Evolutionary conservation across 352 stramenopile genomes (phyloP), one percentile per base, ranked within the genome.

Genomic region (Elongisporangium anandrum): DNA sequence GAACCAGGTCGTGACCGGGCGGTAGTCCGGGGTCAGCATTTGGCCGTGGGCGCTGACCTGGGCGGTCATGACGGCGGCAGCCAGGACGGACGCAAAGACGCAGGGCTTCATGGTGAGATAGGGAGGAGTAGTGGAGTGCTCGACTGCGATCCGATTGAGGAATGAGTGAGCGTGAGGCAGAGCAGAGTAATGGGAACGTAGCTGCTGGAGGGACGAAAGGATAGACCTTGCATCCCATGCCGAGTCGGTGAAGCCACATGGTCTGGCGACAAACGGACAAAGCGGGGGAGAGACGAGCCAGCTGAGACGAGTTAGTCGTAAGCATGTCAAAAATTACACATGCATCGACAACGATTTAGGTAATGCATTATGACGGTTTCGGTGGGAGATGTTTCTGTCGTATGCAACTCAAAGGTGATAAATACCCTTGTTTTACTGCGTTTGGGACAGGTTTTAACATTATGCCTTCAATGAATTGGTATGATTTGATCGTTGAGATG

Each of bases 1-100:
- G 63, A 81, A 87, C 39, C 65, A 75, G 29, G 54, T 24, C 38
- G 68, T 76, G 49, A 81, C 73, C 19, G 67, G 70, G 1, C 70
- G 70, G 51, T 71, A 69, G n/a, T 53, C 54, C 16, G 67, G 67
- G 41, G 68, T 47, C 38, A 68, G 56, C 67, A 79, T 79, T 62
- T 79, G 70, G 2, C 70, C 70, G 57, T 77, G 68, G 47, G 52
- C 58, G 47, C 70, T 61, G 34, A 70, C 60, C 20, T 55, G 72
- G 53, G 26, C 41, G 55, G 67, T 21, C 54, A 69, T 52, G 45
- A 65, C 50, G 51, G 66, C 68, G 16, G 52, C 62, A 45, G 26
- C 69, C 39, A 55, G 59, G 16, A 74, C 19, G 22, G 68, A 47
- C 66, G 59, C 72, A 39, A 75, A 67, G 50, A 69, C 39, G 59